Evolutionary conservation across 169 alveolate genomes (phyloP), one percentile per base, ranked within the genome.

Genomic region (Plasmodium cynomolgi): DNA sequence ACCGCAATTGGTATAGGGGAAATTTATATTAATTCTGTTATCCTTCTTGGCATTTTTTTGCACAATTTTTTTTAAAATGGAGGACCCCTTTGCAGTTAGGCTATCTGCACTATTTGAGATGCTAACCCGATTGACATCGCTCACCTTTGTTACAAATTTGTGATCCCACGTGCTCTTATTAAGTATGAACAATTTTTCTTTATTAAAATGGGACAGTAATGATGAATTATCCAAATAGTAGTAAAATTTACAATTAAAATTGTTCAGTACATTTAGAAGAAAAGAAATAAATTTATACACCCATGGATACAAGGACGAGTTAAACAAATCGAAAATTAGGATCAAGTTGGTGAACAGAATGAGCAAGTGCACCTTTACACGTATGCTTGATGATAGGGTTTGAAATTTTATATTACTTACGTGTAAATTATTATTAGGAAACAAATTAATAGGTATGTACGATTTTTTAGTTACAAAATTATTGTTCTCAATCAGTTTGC

Each of bases 231-330:
- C 93, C 41, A 86, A 77, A 58, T 86, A 86, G 34, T 54, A 5
- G 71, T 75, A 75, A 29, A 13, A 50, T 33, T 75, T 86, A 33
- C 41, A 34, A 75, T 86, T 86, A 75, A 86, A 75, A 86, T 75
- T 86, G 68, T 86, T 75, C 33, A 86, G 41, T 17, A 86, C 71
- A 39, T 86, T 86, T 50, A 86, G 29, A 34, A 86, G 85, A 58
- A 86, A 77, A 34, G 82, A 74, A 34, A 86, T 56, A 26, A 86
- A 86, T 86, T 77, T 75, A 58, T 86, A 86, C 26, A 86, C 85
- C 93, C 93, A 86, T 26, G 62, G 41, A 44, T 86, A 72, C 11
- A 86, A 44, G 81, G 34, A 23, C 13, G 93, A 86, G 33, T 86
- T 86, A 75, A 86, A 68, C 31, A 86, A 77, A 37, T 77, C 62